Evolutionary conservation across 495 filamentous ascomycete species (phyloP), one percentile per base, ranked within the genome.

Genomic region (Lophium mytilinum): DNA sequence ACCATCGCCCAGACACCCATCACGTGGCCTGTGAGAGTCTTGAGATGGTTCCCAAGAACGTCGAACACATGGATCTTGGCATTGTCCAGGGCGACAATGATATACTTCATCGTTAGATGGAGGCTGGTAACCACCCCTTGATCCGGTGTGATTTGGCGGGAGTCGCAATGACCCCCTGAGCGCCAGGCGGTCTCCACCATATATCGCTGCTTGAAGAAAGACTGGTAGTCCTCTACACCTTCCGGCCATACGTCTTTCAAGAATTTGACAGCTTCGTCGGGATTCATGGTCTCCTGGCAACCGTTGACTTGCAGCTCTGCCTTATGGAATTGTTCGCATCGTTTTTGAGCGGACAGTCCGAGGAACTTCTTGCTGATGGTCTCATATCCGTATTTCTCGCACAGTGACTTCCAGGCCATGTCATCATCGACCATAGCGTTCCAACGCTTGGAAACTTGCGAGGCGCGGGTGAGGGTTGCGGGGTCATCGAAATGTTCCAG

Each of bases 1-100:
- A 98, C 90, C 92, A 98, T 97, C 17, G 93, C 93, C 93, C 93
- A 98, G 39, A 98, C 93, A 36, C 93, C 93, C 93, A 98, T 98
- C 37, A 96, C 87, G 71, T 98, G 93, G 30, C 93, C 93, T 66
- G 90, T 84, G 12, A 98, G 78, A 3, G 90, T 96, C 70, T 88
- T 90, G 67, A 90, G 85, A 55, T 88, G 82, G 55, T 87, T 82
- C 24, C 93, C 93, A 58, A 93, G 83, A 10, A 89, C 88, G 72
- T 97, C 88, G 69, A 96, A 98, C 8, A 98, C 89, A 70, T 97
- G 94, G 39, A 98, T 97, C 71, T 91, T 96, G 50, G 93, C 93
- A 73, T 96, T 98, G 73, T 98, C 94, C 56, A 98, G 78, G 42
- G 93, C 94, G 52, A 96, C 91, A 50, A 98, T 88, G 63, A 98